Conservation (phyloP, 2,329 filamentous ascomycete species). For the Apiospora saccharicola region DNA sequence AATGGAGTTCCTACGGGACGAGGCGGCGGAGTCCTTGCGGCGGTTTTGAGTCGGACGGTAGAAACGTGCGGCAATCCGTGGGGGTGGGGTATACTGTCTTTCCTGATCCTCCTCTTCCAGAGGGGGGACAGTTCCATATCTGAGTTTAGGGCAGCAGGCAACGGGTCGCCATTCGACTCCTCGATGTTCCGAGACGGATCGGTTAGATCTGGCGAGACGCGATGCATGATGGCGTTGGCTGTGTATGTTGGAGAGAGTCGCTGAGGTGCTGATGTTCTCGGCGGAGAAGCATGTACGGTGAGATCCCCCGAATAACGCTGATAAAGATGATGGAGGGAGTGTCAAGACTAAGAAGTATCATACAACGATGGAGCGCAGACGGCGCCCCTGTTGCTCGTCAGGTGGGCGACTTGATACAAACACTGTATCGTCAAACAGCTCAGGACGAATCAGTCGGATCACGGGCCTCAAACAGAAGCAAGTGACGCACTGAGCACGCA, state of each 20-base stretch:
- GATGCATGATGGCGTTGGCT: constrained; percentile 48
- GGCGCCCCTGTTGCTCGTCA: constrained; percentile 9
- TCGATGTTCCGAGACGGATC: constrained; percentile 51
- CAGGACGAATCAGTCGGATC: constrained; percentile 3
- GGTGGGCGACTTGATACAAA: constrained; percentile 15
- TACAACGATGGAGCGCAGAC: not conserved
- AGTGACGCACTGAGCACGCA: constrained; percentile 16
- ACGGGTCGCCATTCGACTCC: constrained; percentile 43
- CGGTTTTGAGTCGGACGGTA: constrained; percentile 72
- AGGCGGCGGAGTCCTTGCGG: constrained; percentile 78
- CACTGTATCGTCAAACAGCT: constrained; percentile 12
- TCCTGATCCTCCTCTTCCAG: constrained; percentile 45
- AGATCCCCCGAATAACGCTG: not conserved
- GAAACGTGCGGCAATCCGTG: constrained; percentile 81
- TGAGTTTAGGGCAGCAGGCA: constrained; percentile 39
- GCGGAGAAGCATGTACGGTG: not conserved
- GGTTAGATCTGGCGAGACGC: constrained; percentile 49
- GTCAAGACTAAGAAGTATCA: constrained; percentile 15
- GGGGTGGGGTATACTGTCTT: constrained; percentile 68
- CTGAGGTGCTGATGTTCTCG: not conserved
- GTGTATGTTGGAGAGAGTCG: not conserved
- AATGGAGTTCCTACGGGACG: constrained; percentile 80
- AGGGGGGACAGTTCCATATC: constrained; percentile 41
- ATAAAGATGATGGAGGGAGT: not conserved
- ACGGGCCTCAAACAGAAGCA: constrained; percentile 19